A percentile compares a stretch with the other conserved stretches of the same genome.
Conservation (phyloP, 2,329 filamentous ascomycete genomes). For the Xylaria sp. region DNA sequence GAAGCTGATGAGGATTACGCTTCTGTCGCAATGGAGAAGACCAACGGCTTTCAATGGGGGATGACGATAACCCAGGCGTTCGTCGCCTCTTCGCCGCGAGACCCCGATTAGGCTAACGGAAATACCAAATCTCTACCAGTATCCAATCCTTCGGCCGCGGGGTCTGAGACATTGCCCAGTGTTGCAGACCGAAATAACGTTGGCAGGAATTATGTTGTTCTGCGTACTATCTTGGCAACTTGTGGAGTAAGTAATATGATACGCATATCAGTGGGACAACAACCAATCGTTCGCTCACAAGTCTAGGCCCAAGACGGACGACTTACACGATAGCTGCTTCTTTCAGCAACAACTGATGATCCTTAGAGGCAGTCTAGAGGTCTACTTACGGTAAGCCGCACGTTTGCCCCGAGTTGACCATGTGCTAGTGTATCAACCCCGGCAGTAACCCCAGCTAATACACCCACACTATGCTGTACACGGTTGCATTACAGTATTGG, state of each 20-base stretch:
- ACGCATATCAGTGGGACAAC: constrained; percentile 7
- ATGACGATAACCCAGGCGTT: constrained; percentile 2
- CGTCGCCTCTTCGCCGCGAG: not conserved
- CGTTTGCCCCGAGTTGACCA: not conserved
- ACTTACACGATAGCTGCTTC: constrained; percentile 8
- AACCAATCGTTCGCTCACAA: constrained; percentile 3
- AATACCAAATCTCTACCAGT: not conserved
- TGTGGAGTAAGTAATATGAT: constrained; percentile 7
- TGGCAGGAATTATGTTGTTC: constrained; percentile 5
- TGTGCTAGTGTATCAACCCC: constrained; percentile 4
- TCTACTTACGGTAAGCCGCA: not conserved
- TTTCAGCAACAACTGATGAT: constrained; percentile 6
- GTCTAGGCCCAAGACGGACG: not conserved
- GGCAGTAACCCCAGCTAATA: not conserved
- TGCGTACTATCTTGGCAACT: not conserved
- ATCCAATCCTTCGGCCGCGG: constrained; percentile 12
- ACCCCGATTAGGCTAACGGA: not conserved
- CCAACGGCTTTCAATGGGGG: not conserved
- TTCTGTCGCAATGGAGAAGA: not conserved
- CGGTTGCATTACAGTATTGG: not conserved
- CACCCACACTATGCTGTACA: not conserved
- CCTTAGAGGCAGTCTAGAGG: not conserved
- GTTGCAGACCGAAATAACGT: not conserved
- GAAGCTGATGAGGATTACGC: not conserved
- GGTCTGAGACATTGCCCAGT: constrained; percentile 8